phyloP scores from a whole-genome alignment of 2,329 filamentous ascomycete species.

The Exophiala sideris region DNA sequence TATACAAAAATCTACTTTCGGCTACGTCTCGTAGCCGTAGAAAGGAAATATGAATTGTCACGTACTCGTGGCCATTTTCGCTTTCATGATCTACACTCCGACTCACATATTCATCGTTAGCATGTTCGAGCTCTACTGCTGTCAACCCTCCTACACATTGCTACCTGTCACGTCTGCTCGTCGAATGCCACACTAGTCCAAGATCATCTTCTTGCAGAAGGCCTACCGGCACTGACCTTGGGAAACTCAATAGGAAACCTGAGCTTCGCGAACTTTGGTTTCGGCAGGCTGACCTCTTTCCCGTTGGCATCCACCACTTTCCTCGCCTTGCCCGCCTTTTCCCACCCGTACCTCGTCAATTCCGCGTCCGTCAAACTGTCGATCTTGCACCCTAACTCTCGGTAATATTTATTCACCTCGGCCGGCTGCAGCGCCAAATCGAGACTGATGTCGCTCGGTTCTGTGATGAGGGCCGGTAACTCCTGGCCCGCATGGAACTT shows the following conservation, averaged over 20 bases:
- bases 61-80: not conserved
- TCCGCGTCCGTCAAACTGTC: slow-evolving; percentile 42
- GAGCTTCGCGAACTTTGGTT: slow-evolving; percentile 63
- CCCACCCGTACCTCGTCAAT: slow-evolving; percentile 40
- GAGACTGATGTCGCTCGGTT: slow-evolving; percentile 44
- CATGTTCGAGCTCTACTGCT: too few relatives aligned
- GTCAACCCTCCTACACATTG: too few relatives aligned
- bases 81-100: not conserved
- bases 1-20: not conserved
- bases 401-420: slow-evolving; percentile 39
- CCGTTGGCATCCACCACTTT: slow-evolving; percentile 62
- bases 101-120: too few relatives aligned
- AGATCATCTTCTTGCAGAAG: not conserved
- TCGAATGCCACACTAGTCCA: too few relatives aligned
- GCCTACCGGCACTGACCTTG: slow-evolving; percentile 41
- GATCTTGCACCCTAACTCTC: slow-evolving; percentile 45
- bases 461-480: slow-evolving; percentile 37
- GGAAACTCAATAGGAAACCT: slow-evolving; percentile 80
- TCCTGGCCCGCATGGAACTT: slow-evolving; percentile 37
- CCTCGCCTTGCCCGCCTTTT: slow-evolving; percentile 46
- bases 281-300: slow-evolving; percentile 53
- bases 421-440: slow-evolving; percentile 41
- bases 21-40: not conserved
- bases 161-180: too few relatives aligned
- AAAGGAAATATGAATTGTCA: not conserved